Conservation (phyloP, 306 rosid species). For the Corylus americana region DNA sequence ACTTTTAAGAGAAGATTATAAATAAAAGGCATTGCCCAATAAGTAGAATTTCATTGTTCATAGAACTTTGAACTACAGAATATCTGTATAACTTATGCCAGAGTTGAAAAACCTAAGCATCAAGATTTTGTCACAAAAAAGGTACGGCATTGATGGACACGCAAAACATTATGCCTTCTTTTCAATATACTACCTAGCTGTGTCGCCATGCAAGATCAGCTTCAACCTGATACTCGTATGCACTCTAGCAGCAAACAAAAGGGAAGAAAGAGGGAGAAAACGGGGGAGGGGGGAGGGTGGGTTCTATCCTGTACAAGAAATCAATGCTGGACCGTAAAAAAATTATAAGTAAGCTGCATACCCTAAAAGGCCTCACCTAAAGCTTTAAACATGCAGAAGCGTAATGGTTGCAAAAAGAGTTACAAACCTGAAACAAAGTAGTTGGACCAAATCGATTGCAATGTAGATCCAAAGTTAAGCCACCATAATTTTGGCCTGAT, state of each 20-base stretch:
- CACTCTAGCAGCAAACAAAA: neutral
- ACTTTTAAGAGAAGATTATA: neutral
- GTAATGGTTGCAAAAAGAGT: slow-evolving; percentile 22
- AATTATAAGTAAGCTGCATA: neutral
- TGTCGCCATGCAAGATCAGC: neutral
- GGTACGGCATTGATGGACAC: neutral
- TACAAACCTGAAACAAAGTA: slow-evolving; percentile 71
- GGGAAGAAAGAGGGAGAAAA: neutral
- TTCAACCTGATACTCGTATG: neutral
- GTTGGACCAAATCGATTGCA: slow-evolving; percentile 86
- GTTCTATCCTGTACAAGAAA: neutral
- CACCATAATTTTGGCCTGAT: slow-evolving; percentile 71
- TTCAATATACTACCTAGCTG: neutral
- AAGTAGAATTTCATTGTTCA: neutral
- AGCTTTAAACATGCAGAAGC: slow-evolving; percentile 21
- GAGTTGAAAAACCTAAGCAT: neutral
- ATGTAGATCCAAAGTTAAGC: slow-evolving; percentile 82
- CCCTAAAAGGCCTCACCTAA: slow-evolving; percentile 11
- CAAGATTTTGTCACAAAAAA: neutral
- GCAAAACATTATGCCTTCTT: neutral
- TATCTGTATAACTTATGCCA: neutral
- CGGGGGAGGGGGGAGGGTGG: neutral
- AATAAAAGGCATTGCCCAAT: neutral
- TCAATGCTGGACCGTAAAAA: neutral
- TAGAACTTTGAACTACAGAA: neutral